Percentiles rank a stretch among this genome's conserved stretches.
These are phyloP conservation scores for Murraya koenigii DNA, from an alignment of 345 rosid genomes.

Conservation along the genomic window DNA sequence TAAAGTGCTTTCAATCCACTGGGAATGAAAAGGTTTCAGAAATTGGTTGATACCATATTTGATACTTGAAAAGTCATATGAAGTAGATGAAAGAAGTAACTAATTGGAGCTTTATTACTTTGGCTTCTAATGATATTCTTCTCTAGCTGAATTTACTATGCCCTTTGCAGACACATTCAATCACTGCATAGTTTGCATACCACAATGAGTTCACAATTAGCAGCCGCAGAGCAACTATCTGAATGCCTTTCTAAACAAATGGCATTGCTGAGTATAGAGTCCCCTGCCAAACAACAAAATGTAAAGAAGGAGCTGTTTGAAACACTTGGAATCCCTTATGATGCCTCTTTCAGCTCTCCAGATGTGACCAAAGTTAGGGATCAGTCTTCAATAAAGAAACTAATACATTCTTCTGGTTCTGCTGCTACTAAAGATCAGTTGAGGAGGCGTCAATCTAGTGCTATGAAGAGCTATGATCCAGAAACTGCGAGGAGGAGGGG, in stretches of 20 bases:
- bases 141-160: slow-evolving; percentile 14
- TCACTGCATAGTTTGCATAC: slow-evolving; percentile 70
- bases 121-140: not conserved
- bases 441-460: slow-evolving; percentile 55
- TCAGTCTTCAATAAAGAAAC: slow-evolving; percentile 40
- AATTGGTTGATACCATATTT: not conserved
- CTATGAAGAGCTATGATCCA: slow-evolving; percentile 55
- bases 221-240: slow-evolving; percentile 87
- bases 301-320: slow-evolving; percentile 83
- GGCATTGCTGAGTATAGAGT: slow-evolving; percentile 64
- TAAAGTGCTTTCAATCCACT: slow-evolving; percentile 7
- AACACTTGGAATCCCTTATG: slow-evolving; percentile 79
- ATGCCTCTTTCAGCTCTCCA: slow-evolving; percentile 77
- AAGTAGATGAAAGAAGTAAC: slow-evolving; percentile 1
- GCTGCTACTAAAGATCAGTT: slow-evolving; percentile 54
- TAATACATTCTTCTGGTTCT: slow-evolving; percentile 52
- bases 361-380: slow-evolving; percentile 41
- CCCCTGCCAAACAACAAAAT: slow-evolving; percentile 60
- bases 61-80: slow-evolving; percentile 9
- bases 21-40: not conserved
- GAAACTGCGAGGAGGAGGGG: slow-evolving; percentile 89
- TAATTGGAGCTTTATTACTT: not conserved
- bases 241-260: slow-evolving; percentile 83
- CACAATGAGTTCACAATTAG: slow-evolving; percentile 75
- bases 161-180: slow-evolving; percentile 58